Base-by-base conservation (phyloP, 805 yeast genomes). In the Dipodascopsis tothii region DNA sequence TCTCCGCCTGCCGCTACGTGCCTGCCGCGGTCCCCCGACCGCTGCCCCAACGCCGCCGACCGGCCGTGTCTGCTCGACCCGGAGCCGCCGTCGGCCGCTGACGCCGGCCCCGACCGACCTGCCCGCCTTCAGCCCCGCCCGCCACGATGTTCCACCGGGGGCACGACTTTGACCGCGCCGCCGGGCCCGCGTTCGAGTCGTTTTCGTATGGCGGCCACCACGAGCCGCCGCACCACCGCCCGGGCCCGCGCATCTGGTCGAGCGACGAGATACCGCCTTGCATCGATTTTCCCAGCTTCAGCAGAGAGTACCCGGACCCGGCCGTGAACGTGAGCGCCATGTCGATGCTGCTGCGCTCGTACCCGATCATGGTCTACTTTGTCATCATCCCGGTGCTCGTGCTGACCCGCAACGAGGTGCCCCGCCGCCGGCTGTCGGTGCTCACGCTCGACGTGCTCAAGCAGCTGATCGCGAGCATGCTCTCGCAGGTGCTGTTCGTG, bases 91-190 rank as follows among this genome's bases (percentile, higher is more conserved):
- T n/a, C n/a, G n/a, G n/a, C n/a, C n/a, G n/a, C n/a, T n/a, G n/a
- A n/a, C n/a, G n/a, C n/a, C n/a, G n/a, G n/a, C n/a, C n/a, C n/a
- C n/a, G n/a, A n/a, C n/a, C 23, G 35, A 4, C 17, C 25, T 5
- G 30, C 25, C 20, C 35, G 42, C 17, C 42, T 33, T 5, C 32
- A 39, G 16, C 35, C 40, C 23, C 33, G 38, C n/a, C 36, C 11
- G 19, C 18, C 28, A 19, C 22, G 4, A 22, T 39, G 21, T 39
- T 39, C 22, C 25, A 27, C 21, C 21, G 28, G 17, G 22, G 38
- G n/a, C 42, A 39, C 32, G 16, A 22, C 3, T 14, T 34, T 6
- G 27, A 16, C 30, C 30, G 5, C 38, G 5, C 30, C 7, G 17
- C n/a, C 5, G 20, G 21, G 6, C 21, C 35, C 21, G 7, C n/a